Base-by-base conservation (phyloP, 257 asterid genomes). In the Nicotiana undulata region DNA sequence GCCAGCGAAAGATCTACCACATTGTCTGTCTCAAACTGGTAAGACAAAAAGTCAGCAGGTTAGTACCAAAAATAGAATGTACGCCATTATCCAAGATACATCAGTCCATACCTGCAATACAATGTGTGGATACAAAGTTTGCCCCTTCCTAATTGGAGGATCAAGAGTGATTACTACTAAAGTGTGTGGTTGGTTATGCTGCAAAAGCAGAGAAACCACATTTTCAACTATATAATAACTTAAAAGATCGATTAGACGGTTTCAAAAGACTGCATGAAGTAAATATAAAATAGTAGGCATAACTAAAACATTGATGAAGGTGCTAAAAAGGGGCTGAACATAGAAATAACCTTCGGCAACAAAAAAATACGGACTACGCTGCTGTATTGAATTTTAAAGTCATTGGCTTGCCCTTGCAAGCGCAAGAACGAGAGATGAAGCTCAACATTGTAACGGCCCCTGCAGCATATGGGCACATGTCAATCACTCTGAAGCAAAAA, bases 91-190 rank as follows among this genome's bases (percentile, higher is more conserved):
- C 20, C 17, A 77, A 68, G 46, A 28, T 6, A 46, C 58, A 75
- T n/a, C 83, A 72, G 83, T 80, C 58, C 55, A 40, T 89, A 96
- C 98, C 99, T 95, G 99, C 91, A 95, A 83, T 76, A 95, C 98
- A 55, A 95, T 95, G 88, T 95, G 97, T 9, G 99, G 99, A 82
- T 95, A 95, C 84, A 95, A 82, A 55, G 98, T 93, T 87, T 95
- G 99, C 64, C 99, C 98, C 88, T 95, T 95, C 89, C 99, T 89
- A 81, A 95, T 95, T 22, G 99, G 99, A 59, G 99, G 99, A 83
- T 95, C 99, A 86, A 95, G 97, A 60, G 97, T 92, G 80, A 95
- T 92, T 60, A 95, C 87, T 58, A 95, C 98, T 80, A 93, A 93
- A 40, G 99, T 95, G 83, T 92, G 97, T 3, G 98, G 99, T 84